Percentiles rank a stretch among this genome's conserved stretches.
phyloP scores from a whole-genome alignment of 768 basidiomycete species.

The Lyophyllum semitale region DNA sequence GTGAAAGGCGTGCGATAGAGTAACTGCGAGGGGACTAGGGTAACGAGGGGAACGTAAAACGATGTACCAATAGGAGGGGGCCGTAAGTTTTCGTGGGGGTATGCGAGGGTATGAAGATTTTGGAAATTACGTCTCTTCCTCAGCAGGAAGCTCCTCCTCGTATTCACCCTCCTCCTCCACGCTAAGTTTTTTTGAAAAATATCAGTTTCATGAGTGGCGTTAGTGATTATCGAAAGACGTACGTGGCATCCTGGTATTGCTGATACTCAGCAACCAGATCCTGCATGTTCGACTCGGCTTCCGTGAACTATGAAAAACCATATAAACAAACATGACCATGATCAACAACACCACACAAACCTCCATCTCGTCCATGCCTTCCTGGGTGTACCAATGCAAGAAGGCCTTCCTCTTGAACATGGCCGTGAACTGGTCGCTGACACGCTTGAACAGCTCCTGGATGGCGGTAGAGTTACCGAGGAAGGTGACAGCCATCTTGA shows the following conservation, averaged over 20 bases:
- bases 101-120: constrained; percentile 22
- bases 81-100: constrained; percentile 18
- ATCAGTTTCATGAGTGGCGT: not conserved
- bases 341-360: constrained; percentile 29
- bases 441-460: constrained; percentile 98
- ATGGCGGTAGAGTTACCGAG: constrained; percentile 97
- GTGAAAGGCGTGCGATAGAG: constrained; percentile 39
- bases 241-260: constrained; percentile 95
- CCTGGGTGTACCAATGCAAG: constrained; percentile 99
- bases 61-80: constrained; percentile 12
- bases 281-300: constrained; percentile 99
- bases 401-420: constrained; percentile 99
- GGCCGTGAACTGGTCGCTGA: constrained; percentile 96
- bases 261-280: constrained; percentile 98
- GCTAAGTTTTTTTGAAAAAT: constrained; percentile 38
- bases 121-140: constrained; percentile 53
- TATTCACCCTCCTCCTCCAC: constrained; percentile 89
- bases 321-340: not conserved
- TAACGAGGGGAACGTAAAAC: constrained; percentile 18
- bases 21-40: constrained; percentile 25
- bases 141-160: constrained; percentile 71
- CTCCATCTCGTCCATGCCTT: constrained; percentile 99
- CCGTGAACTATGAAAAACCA: constrained; percentile 69
- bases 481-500: constrained; percentile 98
- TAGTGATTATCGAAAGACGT: constrained; percentile 32